Conservation (phyloP, 192 early-diverging fungal genomes). For the Pilobolus umbonatus region DNA sequence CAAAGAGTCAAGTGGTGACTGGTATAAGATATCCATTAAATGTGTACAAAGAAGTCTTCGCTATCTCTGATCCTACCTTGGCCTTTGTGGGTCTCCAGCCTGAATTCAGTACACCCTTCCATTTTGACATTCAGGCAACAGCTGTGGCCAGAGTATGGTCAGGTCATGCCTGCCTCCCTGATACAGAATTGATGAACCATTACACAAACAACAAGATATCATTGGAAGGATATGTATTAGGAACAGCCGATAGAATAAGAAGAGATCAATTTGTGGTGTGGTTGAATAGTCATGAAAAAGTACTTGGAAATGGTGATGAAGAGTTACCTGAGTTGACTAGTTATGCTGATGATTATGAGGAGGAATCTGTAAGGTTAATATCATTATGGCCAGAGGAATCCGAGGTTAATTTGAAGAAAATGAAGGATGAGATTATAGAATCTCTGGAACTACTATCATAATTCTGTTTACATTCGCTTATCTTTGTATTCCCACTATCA, state of each 20-base stretch:
- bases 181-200: background rate
- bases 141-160: constrained; percentile 18
- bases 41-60: constrained; percentile 7
- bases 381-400: no score
- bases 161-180: constrained; percentile 19
- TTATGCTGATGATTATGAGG: background rate
- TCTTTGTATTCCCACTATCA: no score
- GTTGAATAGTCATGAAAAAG: constrained; percentile 17
- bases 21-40: background rate
- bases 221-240: background rate
- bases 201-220: no score
- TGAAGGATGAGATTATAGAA: no score
- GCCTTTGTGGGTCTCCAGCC: constrained; percentile 13
- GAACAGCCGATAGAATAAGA: constrained; percentile 1
- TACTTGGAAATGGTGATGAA: background rate
- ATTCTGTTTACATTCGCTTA: no score
- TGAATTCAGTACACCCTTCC: background rate
- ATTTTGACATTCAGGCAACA: constrained; percentile 16
- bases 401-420: no score
- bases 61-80: constrained; percentile 24
- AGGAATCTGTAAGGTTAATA: no score
- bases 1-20: background rate
- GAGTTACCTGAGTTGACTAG: background rate
- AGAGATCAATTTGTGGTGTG: constrained; percentile 2
- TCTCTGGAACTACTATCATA: no score